Base-by-base conservation (phyloP, 441 rosid genomes). In the Croton laevigatus region DNA sequence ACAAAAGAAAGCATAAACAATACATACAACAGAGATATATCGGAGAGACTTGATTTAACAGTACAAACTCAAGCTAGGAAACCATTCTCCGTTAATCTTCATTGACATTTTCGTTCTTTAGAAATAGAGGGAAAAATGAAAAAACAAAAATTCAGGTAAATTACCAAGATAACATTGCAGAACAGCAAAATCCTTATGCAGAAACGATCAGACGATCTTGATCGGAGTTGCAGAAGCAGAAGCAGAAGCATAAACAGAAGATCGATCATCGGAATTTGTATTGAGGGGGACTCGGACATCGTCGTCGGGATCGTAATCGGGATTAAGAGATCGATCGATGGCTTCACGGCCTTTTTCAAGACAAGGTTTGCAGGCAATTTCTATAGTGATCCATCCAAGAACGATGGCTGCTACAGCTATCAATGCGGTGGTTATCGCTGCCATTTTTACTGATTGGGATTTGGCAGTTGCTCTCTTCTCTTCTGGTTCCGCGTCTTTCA, bases 321-420 rank as follows among this genome's bases (percentile, higher is more conserved):
- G 90, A 73, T 86, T 70, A 55, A 86, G 87, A 51, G 92, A 88
- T 60, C 83, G 82, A 73, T 83, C 92, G 46, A 88, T 81, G 70
- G 90, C 92, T 73, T 84, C 72, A 19, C 89, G 88, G 59, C 92
- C 88, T 51, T 62, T 76, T 10, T 84, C 84, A 6, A 88, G 87
- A 71, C 90, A 83, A 27, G 92, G 92, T 80, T 86, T 84, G 82
- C 88, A 86, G 13, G 90, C 88, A 51, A 88, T 79, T 80, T 84
- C 90, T 8, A 86, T 84, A 36, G 90, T 69, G 51, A 86, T 86
- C 92, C 90, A 86, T 17, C 87, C 90, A 37, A 85, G 69, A 6
- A 85, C 62, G 71, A 85, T 85, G 53, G 87, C 91, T 6, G 79
- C 91, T 12, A 85, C 83, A 48, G 88, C 89, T 66, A 85, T 76